Evolutionary conservation across 2,329 filamentous ascomycete species (phyloP).

Genomic region (Sporothrix inflata): DNA sequence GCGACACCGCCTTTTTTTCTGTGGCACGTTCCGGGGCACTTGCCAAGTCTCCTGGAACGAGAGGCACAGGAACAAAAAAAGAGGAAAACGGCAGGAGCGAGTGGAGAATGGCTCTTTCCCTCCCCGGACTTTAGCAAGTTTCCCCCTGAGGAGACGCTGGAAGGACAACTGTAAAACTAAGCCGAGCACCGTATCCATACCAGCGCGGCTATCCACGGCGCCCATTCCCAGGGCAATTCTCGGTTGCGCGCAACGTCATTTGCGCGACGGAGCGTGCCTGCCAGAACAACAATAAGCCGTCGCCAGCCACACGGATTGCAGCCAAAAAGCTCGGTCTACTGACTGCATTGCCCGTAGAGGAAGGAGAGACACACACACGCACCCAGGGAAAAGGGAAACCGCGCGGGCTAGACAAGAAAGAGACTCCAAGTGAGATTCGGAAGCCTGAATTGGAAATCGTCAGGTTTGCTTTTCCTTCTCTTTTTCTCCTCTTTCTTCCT

Average conservation of each 20-base stretch:
- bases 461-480: neutral
- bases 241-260: conserved; percentile 24
- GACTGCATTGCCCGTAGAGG: conserved; percentile 7
- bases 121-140: conserved; percentile 25
- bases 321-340: conserved; percentile 18
- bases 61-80: conserved; percentile 1
- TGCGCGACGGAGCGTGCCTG: conserved; percentile 21
- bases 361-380: neutral
- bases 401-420: neutral
- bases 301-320: conserved; percentile 29
- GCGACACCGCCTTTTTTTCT: conserved; percentile 23
- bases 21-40: conserved; percentile 22
- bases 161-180: neutral
- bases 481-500: conserved; percentile 19
- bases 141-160: neutral
- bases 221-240: conserved; percentile 17
- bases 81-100: neutral
- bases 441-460: neutral
- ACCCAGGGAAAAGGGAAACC: neutral
- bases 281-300: conserved; percentile 30
- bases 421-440: neutral
- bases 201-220: conserved; percentile 31
- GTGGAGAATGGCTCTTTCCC: conserved; percentile 10
- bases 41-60: neutral
- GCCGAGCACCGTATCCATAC: neutral